Evolutionary conservation across 1,139 yeast genomes (phyloP), one percentile per base, ranked within the genome.

Genomic region (Insectozyma bohioensis): DNA sequence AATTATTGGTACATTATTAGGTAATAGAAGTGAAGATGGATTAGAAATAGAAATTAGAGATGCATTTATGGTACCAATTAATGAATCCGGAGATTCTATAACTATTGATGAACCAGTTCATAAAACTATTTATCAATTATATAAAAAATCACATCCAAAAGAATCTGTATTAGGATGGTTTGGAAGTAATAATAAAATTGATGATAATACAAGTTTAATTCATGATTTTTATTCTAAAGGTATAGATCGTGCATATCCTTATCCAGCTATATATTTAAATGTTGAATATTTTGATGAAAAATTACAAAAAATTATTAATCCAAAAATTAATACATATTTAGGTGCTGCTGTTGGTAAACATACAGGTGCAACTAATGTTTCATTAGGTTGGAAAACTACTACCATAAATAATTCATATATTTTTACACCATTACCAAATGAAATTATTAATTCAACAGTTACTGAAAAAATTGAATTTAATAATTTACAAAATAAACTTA

Each of bases 81-180:
- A 72, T 41, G 95, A 85, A 54, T 81, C 85, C 29, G 90, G 85
- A 21, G 75, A 69, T 46, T 85, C 85, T 28, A 76, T 84, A 43
- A 76, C 81, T 46, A 80, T 86, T 46, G 92, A 83, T 51, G 86
- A 81, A 51, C 79, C 78, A 40, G 81, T 79, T 51, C 85, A 84
- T 66, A 80, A 80, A 55, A 63, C 78, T 24, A 75, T 85, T 61
- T 84, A 71, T 59, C 82, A 79, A 49, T 67, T 87, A 52, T 80
- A 85, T 61, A 84, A 82, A 61, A 79, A 78, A 53, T 81, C 94
- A 23, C 84, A 81, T 57, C 92, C 94, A 37, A 84, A 84, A 55
- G 86, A 82, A 48, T 71, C 74, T 32, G 85, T 87, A 35, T 73
- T 87, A 38, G 96, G 96, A 36, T 87, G 96, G 96, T 86, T 85